phyloP scores from a whole-genome alignment of 169 alveolate genomes.

The Cryptosporidium viatorum region DNA sequence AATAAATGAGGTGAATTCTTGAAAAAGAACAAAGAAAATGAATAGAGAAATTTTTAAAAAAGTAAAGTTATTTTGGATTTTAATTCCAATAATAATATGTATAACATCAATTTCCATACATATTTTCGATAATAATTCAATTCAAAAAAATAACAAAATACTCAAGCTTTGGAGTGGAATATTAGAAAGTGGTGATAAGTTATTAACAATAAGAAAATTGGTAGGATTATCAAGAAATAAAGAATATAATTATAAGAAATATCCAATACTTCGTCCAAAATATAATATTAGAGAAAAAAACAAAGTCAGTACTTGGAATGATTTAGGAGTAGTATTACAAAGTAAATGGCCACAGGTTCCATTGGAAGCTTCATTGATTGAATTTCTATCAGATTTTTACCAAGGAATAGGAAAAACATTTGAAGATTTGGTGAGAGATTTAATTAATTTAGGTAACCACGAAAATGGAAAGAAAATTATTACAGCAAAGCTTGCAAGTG shows the following conservation, averaged over 20 bases:
- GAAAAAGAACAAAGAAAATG: background rate
- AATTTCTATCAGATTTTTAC: constrained; percentile 46
- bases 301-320: constrained; percentile 21
- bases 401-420: constrained; percentile 29
- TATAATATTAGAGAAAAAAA: constrained; percentile 19
- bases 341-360: constrained; percentile 71
- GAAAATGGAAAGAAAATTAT: background rate
- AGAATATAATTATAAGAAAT: background rate
- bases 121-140: background rate
- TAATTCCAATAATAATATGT: background rate
- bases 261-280: constrained; percentile 49
- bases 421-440: constrained; percentile 29
- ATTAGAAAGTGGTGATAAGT: background rate
- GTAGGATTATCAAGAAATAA: background rate
- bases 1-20: background rate
- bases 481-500: constrained; percentile 44
- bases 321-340: constrained; percentile 41
- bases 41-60: background rate
- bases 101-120: background rate
- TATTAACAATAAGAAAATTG: background rate
- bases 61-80: background rate
- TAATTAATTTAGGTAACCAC: background rate
- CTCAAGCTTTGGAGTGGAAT: background rate
- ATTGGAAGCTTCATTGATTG: constrained; percentile 44
- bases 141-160: background rate